Conservation (phyloP, 495 filamentous ascomycete species). For the Sordaria brevicollis region DNA sequence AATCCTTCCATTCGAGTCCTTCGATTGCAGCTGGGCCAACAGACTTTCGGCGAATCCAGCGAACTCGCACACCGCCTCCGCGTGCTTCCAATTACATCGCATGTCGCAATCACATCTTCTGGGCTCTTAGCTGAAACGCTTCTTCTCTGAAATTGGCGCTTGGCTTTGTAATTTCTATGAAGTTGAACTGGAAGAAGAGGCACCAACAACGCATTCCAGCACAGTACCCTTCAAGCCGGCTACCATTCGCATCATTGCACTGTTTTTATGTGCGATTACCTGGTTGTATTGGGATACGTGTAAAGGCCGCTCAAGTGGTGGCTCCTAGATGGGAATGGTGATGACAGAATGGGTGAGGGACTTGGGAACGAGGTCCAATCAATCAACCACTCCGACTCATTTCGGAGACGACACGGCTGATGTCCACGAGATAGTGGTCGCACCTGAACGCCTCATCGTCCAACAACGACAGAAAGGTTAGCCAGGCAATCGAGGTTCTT, state of each 20-base stretch:
- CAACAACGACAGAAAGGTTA: background rate
- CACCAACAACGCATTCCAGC: background rate
- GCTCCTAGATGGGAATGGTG: background rate
- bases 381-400: background rate
- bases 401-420: background rate
- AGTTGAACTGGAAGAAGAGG: too few species aligned
- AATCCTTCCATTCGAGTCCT: slow-evolving; percentile 5
- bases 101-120: slow-evolving; percentile 19
- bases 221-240: background rate
- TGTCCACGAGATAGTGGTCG: background rate
- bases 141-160: background rate
- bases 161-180: too few species aligned
- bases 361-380: background rate
- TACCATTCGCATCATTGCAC: background rate
- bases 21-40: background rate
- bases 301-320: background rate
- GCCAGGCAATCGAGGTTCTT: background rate
- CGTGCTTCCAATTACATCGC: slow-evolving; percentile 20
- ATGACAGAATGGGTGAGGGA: background rate
- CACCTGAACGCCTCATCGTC: background rate
- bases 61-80: background rate
- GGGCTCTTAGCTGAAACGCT: slow-evolving; percentile 22
- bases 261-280: background rate
- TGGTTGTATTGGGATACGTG: background rate
- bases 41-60: background rate